phyloP scores from a whole-genome alignment of 176 grass and related monocot species.

The Metroxylon sagu region DNA sequence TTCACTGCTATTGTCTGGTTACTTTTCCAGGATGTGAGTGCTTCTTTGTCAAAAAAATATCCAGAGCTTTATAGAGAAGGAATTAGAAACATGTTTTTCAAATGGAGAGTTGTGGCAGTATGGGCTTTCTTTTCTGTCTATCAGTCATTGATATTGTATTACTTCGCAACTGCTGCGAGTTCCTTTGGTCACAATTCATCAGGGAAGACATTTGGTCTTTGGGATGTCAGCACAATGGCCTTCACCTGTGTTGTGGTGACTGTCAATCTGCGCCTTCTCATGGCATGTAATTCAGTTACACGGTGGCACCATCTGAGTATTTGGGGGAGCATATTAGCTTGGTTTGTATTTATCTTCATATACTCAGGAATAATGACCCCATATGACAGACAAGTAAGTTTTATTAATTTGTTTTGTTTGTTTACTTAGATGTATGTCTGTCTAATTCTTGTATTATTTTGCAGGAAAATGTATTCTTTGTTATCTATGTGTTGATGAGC shows the following conservation, averaged over 20 bases:
- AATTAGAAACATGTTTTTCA: slow-evolving; percentile 86
- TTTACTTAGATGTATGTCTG: not conserved
- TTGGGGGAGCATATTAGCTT: slow-evolving; percentile 71
- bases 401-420: not conserved
- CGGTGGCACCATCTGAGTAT: slow-evolving; percentile 94
- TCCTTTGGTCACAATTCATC: slow-evolving; percentile 63
- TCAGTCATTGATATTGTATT: slow-evolving; percentile 90
- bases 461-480: slow-evolving; percentile 98
- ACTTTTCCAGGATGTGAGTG: slow-evolving; percentile 87
- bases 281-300: slow-evolving; percentile 89
- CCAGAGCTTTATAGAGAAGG: slow-evolving; percentile 95
- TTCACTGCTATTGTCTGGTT: not conserved
- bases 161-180: slow-evolving; percentile 88
- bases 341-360: slow-evolving; percentile 98
- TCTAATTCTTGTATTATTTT: slow-evolving; percentile 26
- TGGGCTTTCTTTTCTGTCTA: slow-evolving; percentile 97
- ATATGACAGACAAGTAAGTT: slow-evolving; percentile 81
- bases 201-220: slow-evolving; percentile 82
- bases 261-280: slow-evolving; percentile 92
- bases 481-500: slow-evolving; percentile 95
- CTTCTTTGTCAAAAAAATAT: slow-evolving; percentile 74
- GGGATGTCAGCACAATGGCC: slow-evolving; percentile 98
- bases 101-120: slow-evolving; percentile 73
- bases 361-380: slow-evolving; percentile 91
- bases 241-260: slow-evolving; percentile 96